phyloP scores from a whole-genome alignment of 2,329 filamentous ascomycete species.

The Cordyceps farinosa region DNA sequence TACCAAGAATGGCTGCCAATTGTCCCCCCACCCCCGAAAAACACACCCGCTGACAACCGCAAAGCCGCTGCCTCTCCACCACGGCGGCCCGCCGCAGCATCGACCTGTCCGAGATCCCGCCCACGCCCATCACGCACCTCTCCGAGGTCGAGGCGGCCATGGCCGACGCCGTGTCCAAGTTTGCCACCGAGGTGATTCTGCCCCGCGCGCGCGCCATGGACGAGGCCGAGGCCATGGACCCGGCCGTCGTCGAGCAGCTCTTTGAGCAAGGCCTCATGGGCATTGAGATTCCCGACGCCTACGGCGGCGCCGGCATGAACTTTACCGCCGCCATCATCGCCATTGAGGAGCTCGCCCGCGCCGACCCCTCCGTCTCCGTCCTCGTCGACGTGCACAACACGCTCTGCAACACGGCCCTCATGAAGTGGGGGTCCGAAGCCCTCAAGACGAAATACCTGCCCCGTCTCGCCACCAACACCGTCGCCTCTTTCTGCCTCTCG shows the following conservation, averaged over 20 bases:
- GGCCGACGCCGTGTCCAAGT: conserved; percentile 85
- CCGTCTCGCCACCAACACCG: conserved; percentile 82
- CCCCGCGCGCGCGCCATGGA: conserved; percentile 97
- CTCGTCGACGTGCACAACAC: conserved; percentile 98
- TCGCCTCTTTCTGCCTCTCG: conserved; percentile 89
- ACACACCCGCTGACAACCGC: too few relatives aligned
- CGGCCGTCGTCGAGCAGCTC: conserved; percentile 78
- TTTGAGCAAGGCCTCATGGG: conserved; percentile 98
- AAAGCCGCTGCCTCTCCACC: conserved; percentile 55
- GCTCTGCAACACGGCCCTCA: conserved; percentile 86
- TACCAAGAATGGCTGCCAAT: too few relatives aligned
- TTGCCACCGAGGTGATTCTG: conserved; percentile 81
- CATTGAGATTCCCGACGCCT: conserved; percentile 96
- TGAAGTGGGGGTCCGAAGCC: conserved; percentile 76
- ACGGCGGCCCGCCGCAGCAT: conserved; percentile 51
- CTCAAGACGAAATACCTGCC: conserved; percentile 85
- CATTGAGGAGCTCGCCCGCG: conserved; percentile 91
- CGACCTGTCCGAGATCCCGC: conserved; percentile 73
- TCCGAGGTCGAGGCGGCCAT: conserved; percentile 88
- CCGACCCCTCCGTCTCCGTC: conserved; percentile 92
- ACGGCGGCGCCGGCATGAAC: conserved; percentile 96
- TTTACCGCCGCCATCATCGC: conserved; percentile 94
- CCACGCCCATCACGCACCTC: conserved; percentile 89
- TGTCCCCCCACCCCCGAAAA: background rate
- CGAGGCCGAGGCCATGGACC: conserved; percentile 92